Conservation (phyloP, 345 rosid species). For the Dipteronia sinensis region DNA sequence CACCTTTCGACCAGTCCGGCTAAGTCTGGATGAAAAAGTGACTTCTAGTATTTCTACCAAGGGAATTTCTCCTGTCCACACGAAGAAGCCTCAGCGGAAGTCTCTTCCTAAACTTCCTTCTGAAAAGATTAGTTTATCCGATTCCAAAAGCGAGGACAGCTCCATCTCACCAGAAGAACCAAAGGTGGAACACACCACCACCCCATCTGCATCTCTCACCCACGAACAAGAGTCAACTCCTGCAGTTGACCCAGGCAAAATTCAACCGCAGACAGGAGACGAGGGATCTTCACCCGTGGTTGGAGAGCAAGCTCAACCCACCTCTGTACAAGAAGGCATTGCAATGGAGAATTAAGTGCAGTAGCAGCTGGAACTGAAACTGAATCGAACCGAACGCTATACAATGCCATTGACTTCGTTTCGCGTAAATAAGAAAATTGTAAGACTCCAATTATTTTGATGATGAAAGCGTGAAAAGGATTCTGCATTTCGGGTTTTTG, state of each 20-base stretch:
- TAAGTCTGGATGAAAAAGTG: conserved; percentile 74
- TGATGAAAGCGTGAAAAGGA: conserved; percentile 26
- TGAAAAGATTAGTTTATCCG: conserved; percentile 55
- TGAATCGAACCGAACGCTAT: conserved; percentile 12
- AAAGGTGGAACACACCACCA: conserved; percentile 25
- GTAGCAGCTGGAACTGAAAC: conserved; percentile 23
- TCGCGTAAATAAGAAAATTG: conserved; percentile 36
- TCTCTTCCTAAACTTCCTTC: conserved; percentile 95
- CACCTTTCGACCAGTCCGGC: conserved; percentile 39
- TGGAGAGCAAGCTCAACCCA: conserved; percentile 44
- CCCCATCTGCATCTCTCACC: conserved; percentile 14
- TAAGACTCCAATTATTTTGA: conserved; percentile 28
- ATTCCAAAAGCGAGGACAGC: conserved; percentile 25
- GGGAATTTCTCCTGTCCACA: conserved; percentile 46
- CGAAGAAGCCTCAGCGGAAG: conserved; percentile 70
- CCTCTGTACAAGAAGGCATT: conserved; percentile 39
- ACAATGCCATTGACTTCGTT: conserved; percentile 23
- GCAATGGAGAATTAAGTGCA: conserved; percentile 37
- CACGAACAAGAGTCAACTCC: conserved; percentile 35
- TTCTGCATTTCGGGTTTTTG: conserved; percentile 31
- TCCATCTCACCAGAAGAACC: conserved; percentile 18
- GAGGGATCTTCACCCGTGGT: conserved; percentile 22
- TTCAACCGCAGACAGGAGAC: conserved; percentile 31
- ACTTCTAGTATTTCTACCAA: conserved; percentile 43
- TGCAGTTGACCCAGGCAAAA: conserved; percentile 34